phyloP scores from a whole-genome alignment of 441 rosid genomes.

The Flueggea neowawraea region DNA sequence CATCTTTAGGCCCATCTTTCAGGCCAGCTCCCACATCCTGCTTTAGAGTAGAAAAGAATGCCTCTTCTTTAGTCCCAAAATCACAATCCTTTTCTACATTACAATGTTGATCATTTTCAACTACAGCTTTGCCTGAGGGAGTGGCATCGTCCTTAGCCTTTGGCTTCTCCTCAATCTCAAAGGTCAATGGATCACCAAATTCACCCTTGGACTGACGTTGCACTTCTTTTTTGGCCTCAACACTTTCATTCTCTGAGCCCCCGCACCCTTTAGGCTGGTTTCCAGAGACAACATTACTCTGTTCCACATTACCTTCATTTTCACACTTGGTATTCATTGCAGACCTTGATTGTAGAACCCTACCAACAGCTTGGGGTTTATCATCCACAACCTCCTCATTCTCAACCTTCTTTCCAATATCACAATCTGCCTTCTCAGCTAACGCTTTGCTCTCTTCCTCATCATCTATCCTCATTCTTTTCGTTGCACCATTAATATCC shows the following conservation, averaged over 20 bases:
- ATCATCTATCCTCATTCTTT: constrained; percentile 22
- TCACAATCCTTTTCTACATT: constrained; percentile 9
- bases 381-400: constrained; percentile 16
- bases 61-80: constrained; percentile 12
- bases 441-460: constrained; percentile 8
- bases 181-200: not conserved
- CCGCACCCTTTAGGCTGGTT: constrained; percentile 6
- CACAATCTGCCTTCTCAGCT: constrained; percentile 11
- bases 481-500: constrained; percentile 14
- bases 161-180: constrained; percentile 10
- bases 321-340: constrained; percentile 17
- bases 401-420: constrained; percentile 22
- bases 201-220: constrained; percentile 2
- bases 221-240: constrained; percentile 11
- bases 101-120: not conserved
- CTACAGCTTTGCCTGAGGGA: not conserved
- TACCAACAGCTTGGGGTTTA: constrained; percentile 24
- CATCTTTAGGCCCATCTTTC: constrained; percentile 12
- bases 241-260: constrained; percentile 14
- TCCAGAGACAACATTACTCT: constrained; percentile 1
- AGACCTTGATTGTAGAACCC: constrained; percentile 51
- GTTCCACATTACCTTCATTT: constrained; percentile 9
- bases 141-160: not conserved
- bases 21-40: constrained; percentile 10
- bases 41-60: not conserved